Base-by-base conservation (phyloP, 176 grass and related monocot genomes). In the Carex scoparia region DNA sequence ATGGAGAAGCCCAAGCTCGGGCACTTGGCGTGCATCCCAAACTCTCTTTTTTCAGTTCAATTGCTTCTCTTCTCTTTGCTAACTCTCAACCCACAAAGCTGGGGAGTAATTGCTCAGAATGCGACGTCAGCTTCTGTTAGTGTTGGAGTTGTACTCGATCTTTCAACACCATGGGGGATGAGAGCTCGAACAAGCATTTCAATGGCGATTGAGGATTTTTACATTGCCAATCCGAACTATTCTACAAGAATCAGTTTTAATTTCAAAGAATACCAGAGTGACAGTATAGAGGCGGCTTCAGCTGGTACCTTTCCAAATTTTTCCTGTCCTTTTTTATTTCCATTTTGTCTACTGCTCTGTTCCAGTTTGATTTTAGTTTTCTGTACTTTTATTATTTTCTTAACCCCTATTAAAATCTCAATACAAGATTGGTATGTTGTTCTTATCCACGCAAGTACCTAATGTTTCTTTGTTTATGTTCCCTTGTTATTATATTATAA, bases 171-270 rank as follows among this genome's bases (percentile, higher is more conserved):
- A 40, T 8, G 7, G 6, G 91, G 88, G 68, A 93, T 81, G 81
- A 81, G 64, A 72, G 83, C 76, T 67, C 56, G 64, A 7, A 44
- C 87, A 1, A 85, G 84, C 86, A 59, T 93, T 33, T 59, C 60
- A 37, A 90, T 93, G 84, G 91, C 91, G 2, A 7, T 88, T 59
- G 81, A 88, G 51, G 88, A 93, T 42, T 86, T 93, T 51, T 93
- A 93, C 44, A 84, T 54, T 14, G 46, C 86, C 8, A 81, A 85
- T 68, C 68, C 75, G 2, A 33, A 27, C 46, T 88, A 69, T 67
- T 18, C 5, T 55, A 88, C 88, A 0, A 82, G 88, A 58, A 61
- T 90, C 4, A 7, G 4, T 13, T 86, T 92, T 60, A 32, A 82
- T 44, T 60, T 44, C 66, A 75, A 53, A 48, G 86, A 90, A 32